These are phyloP conservation scores for Phytophthora crassamura DNA, from an alignment of 352 stramenopile species.

Conservation along the genomic window DNA sequence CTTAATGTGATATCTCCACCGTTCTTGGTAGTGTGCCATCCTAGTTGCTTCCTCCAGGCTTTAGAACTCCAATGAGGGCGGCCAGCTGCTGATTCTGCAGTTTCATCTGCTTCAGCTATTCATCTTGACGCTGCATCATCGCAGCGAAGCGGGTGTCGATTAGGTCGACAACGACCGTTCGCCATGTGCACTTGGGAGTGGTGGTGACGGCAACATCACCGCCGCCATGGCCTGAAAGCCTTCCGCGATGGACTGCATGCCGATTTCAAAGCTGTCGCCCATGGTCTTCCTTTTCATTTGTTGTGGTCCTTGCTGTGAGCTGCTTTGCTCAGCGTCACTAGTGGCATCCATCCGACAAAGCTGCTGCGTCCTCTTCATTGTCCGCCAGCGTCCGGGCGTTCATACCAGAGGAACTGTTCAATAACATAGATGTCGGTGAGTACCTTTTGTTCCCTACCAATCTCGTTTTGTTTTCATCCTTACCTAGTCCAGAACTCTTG, in stretches of 20 bases:
- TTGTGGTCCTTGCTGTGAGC: too few relatives aligned
- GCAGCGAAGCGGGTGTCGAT: slow-evolving; percentile 6
- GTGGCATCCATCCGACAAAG: background rate
- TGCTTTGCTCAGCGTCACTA: too few relatives aligned
- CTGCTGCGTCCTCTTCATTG: background rate
- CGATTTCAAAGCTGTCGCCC: slow-evolving; percentile 4
- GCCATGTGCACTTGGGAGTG: too few relatives aligned
- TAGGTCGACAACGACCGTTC: background rate
- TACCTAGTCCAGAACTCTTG: slow-evolving; percentile 9
- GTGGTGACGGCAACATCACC: background rate
- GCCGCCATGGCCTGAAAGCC: slow-evolving; percentile 15
- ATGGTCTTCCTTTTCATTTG: slow-evolving; percentile 9
- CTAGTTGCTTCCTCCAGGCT: background rate
- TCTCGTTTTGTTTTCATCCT: background rate
- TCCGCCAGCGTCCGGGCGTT: slow-evolving; percentile 3
- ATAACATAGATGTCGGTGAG: background rate
- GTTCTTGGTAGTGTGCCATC: background rate
- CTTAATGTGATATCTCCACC: background rate
- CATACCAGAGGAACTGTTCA: background rate
- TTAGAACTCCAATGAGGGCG: background rate
- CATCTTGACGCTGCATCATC: slow-evolving; percentile 13
- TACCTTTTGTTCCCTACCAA: too few relatives aligned
- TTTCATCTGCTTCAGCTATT: slow-evolving; percentile 6
- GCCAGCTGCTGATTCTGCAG: slow-evolving; percentile 10
- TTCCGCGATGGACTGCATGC: slow-evolving; percentile 11